Evolutionary conservation across 2,329 filamentous ascomycete genomes (phyloP).

Genomic region (Bertia moriformis): DNA sequence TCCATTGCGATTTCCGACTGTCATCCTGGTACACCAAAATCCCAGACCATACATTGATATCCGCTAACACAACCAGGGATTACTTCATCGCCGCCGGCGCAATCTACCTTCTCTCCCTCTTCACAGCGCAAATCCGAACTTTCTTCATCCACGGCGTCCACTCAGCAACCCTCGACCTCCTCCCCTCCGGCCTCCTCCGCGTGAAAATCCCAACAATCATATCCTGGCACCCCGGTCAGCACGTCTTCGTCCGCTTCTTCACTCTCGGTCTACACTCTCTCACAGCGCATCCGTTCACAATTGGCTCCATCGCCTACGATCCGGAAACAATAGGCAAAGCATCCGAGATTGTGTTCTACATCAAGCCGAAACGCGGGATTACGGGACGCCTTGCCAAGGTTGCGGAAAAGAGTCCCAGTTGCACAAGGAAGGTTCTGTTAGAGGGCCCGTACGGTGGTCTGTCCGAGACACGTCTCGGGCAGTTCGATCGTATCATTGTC

Average conservation of each 20-base stretch:
- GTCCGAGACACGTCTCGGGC: constrained; percentile 15
- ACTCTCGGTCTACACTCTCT: constrained; percentile 24
- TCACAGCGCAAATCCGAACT: constrained; percentile 28
- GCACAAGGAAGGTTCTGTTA: constrained; percentile 27
- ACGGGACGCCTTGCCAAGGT: constrained; percentile 27
- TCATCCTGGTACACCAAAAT: constrained; percentile 28
- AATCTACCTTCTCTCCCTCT: constrained; percentile 30
- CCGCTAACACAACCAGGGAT: constrained; percentile 23
- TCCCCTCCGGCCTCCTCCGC: constrained; percentile 22
- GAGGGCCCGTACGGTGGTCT: constrained; percentile 46
- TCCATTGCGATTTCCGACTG: constrained; percentile 40
- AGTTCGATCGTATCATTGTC: constrained; percentile 27
- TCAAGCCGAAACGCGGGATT: constrained; percentile 30
- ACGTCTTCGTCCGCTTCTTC: constrained; percentile 37
- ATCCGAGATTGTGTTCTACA: constrained; percentile 34
- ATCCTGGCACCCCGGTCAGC: constrained; percentile 34
- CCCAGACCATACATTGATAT: neutral
- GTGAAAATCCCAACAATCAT: constrained; percentile 26
- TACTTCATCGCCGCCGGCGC: constrained; percentile 43
- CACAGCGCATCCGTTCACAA: constrained; percentile 37
- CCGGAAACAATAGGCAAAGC: constrained; percentile 5
- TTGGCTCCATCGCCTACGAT: constrained; percentile 27
- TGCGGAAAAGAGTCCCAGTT: constrained; percentile 18
- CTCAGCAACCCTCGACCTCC: constrained; percentile 22
- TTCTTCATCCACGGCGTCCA: constrained; percentile 33